phyloP scores from a whole-genome alignment of 306 rosid genomes.

The Arachis stenosperma region DNA sequence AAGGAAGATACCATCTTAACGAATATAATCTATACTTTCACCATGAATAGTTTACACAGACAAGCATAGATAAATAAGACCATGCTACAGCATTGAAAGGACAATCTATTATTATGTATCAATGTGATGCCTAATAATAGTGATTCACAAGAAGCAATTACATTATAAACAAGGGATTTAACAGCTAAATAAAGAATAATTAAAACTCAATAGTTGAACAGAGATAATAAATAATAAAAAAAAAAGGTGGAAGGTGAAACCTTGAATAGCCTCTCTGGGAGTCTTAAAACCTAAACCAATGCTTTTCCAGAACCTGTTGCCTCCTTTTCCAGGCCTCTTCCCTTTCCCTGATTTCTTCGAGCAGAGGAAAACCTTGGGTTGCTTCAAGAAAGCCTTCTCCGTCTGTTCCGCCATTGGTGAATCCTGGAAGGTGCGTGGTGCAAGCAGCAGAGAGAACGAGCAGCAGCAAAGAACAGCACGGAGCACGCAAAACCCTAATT shows the following conservation, averaged over 20 bases:
- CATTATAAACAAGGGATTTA: not conserved
- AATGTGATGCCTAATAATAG: not conserved
- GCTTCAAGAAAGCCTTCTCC: constrained; percentile 66
- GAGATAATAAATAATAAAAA: no score
- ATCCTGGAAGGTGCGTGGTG: not conserved
- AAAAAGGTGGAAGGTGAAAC: constrained; percentile 11
- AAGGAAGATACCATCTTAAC: no score
- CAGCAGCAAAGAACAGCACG: not conserved
- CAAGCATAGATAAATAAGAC: no score
- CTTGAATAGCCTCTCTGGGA: constrained; percentile 68
- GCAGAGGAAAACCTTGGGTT: constrained; percentile 60
- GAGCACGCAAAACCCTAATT: constrained; percentile 19
- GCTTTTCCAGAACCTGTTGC: constrained; percentile 63
- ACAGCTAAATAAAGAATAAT: not conserved
- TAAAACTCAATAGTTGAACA: no score
- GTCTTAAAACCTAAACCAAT: constrained; percentile 71
- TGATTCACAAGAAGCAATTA: not conserved
- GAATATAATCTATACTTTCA: no score
- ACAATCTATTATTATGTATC: no score
- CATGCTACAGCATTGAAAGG: no score
- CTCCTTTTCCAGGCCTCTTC: constrained; percentile 67
- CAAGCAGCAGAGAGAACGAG: not conserved
- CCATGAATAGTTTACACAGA: no score
- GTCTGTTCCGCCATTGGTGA: constrained; percentile 45
- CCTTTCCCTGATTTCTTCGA: constrained; percentile 62